phyloP scores from a whole-genome alignment of 805 yeast genomes.

The Komagataella pastoris region DNA sequence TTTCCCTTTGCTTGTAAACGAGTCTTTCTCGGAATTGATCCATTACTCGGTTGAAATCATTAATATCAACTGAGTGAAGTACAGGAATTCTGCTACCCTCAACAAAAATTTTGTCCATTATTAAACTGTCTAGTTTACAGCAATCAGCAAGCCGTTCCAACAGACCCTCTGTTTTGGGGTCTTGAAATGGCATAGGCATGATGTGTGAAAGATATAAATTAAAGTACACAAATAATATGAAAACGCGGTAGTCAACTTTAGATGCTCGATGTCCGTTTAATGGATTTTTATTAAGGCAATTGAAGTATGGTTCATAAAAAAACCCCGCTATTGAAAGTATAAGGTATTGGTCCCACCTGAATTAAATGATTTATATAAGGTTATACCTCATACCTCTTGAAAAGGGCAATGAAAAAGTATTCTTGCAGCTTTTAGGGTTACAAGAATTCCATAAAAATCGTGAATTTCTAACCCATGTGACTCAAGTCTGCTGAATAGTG shows the following conservation, averaged over 20 bases:
- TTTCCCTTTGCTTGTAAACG: neutral
- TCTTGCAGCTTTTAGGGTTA: no score
- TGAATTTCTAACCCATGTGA: slow-evolving; percentile 38
- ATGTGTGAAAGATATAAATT: neutral
- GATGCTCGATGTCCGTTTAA: slow-evolving; percentile 9
- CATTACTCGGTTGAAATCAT: slow-evolving; percentile 4
- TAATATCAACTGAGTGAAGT: neutral
- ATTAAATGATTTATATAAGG: no score
- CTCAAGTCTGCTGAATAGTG: slow-evolving; percentile 40
- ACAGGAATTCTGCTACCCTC: neutral
- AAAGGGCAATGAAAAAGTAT: no score
- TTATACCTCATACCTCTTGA: no score
- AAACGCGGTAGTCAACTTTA: neutral
- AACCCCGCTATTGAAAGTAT: no score
- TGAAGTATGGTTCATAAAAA: no score
- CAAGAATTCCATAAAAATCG: no score
- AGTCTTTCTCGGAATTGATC: neutral
- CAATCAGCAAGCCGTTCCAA: neutral
- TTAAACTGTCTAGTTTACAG: neutral
- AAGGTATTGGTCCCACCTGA: no score
- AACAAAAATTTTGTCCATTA: neutral
- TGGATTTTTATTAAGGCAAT: no score
- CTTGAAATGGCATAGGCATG: neutral
- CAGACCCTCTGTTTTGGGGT: neutral
- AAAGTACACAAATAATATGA: neutral